Evolutionary conservation across 2,329 filamentous ascomycete genomes (phyloP).

Genomic region (Calonectria honghensis): DNA sequence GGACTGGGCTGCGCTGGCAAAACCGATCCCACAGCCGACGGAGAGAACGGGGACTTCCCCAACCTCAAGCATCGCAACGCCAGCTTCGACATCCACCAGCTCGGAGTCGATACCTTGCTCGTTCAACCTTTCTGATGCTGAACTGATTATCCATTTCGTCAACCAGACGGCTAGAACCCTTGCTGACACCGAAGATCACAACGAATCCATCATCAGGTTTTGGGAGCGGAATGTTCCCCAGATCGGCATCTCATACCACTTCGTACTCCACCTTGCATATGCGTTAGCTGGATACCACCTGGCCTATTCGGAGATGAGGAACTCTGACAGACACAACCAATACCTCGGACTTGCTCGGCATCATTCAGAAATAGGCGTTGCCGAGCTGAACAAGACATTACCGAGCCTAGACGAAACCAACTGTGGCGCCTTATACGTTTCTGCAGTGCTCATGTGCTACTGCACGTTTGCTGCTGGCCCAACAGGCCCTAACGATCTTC

Average conservation of each 20-base stretch:
- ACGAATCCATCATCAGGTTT: conserved; percentile 50
- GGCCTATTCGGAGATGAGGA: conserved; percentile 47
- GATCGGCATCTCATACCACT: conserved; percentile 55
- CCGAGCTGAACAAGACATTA: conserved; percentile 53
- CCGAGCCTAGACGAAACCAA: conserved; percentile 52
- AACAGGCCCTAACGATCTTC: conserved; percentile 53
- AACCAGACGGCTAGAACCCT: conserved; percentile 52
- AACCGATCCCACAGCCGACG: conserved; percentile 43
- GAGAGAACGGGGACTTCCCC: conserved; percentile 53
- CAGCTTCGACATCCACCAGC: conserved; percentile 49
- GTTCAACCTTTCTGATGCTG: conserved; percentile 55
- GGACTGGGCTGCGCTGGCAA: conserved; percentile 55
- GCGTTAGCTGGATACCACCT: conserved; percentile 56
- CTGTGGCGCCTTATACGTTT: conserved; percentile 57
- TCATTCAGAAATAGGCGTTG: conserved; percentile 53
- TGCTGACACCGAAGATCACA: conserved; percentile 44
- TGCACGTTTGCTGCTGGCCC: conserved; percentile 58
- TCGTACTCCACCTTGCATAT: conserved; percentile 56
- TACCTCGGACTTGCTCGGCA: conserved; percentile 51
- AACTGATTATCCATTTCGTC: conserved; percentile 57
- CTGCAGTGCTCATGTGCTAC: conserved; percentile 55
- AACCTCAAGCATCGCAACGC: conserved; percentile 48
- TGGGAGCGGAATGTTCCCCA: conserved; percentile 56
- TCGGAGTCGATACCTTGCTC: conserved; percentile 50
- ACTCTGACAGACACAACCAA: conserved; percentile 45